Conservation (phyloP, 768 basidiomycete genomes). For the Leccinum disarticulatum region DNA sequence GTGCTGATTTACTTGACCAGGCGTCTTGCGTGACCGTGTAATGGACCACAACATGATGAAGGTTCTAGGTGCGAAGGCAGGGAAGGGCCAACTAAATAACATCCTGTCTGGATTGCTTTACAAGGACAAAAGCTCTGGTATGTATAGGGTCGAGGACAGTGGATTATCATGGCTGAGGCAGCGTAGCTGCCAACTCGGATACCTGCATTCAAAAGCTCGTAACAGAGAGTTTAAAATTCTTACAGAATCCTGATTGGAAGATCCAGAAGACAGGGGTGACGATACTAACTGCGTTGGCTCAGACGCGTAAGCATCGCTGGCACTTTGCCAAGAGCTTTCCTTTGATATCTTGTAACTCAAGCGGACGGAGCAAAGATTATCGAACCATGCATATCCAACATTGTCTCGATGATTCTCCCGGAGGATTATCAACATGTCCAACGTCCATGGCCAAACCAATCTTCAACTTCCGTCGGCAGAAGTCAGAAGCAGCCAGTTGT, state of each 20-base stretch:
- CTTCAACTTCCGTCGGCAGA: neutral
- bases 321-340: neutral
- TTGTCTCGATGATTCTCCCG: neutral
- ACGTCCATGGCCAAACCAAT: neutral
- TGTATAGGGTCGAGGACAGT: neutral
- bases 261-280: conserved; percentile 23
- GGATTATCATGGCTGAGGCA: too few relatives aligned
- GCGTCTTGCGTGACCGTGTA: too few relatives aligned
- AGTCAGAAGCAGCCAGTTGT: neutral
- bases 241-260: conserved; percentile 12
- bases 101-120: too few relatives aligned
- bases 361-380: neutral
- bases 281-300: conserved; percentile 22
- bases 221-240: conserved; percentile 3
- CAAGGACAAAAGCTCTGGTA: too few relatives aligned
- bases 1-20: too few relatives aligned
- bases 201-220: conserved; percentile 11
- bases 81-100: too few relatives aligned
- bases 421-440: neutral
- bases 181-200: neutral
- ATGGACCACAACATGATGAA: too few relatives aligned
- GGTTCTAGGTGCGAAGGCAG: too few relatives aligned
- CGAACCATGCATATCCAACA: neutral
- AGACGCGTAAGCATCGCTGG: conserved; percentile 13
- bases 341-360: neutral